phyloP scores from a whole-genome alignment of 2,329 filamentous ascomycete species.

The Epicoccum sorghinum region DNA sequence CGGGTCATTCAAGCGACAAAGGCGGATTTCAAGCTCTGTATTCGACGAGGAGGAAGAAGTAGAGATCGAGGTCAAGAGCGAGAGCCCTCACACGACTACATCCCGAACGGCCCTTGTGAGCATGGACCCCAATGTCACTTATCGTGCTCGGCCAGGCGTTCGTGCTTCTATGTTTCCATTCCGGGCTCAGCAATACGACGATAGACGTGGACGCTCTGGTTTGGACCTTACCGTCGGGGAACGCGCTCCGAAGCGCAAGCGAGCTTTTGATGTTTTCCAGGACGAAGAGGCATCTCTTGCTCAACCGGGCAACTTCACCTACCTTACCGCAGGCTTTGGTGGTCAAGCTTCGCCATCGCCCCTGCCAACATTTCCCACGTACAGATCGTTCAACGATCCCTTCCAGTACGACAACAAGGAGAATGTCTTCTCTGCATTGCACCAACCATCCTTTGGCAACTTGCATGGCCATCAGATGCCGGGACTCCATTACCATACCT shows the following conservation, averaged over 20 bases:
- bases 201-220: constrained; percentile 38
- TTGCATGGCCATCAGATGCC: constrained; percentile 31
- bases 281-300: constrained; percentile 46
- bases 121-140: constrained; percentile 39
- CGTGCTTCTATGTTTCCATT: constrained; percentile 28
- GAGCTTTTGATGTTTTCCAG: constrained; percentile 50
- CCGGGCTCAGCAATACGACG: constrained; percentile 36
- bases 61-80: constrained; percentile 45
- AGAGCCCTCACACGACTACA: constrained; percentile 39
- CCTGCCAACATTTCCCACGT: constrained; percentile 30
- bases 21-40: constrained; percentile 53
- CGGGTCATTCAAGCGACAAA: constrained; percentile 50
- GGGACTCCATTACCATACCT: constrained; percentile 36
- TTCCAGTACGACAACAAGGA: constrained; percentile 45
- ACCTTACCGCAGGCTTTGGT: constrained; percentile 43
- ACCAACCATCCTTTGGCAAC: constrained; percentile 33
- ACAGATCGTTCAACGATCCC: constrained; percentile 37
- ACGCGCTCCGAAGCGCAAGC: constrained; percentile 42
- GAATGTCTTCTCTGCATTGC: constrained; percentile 32
- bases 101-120: constrained; percentile 38
- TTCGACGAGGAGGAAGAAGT: constrained; percentile 48
- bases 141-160: constrained; percentile 39
- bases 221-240: constrained; percentile 37
- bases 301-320: constrained; percentile 41
- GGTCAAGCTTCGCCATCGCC: constrained; percentile 35